Conservation (phyloP, 306 rosid genomes). For the Sphenostylis stenocarpa region DNA sequence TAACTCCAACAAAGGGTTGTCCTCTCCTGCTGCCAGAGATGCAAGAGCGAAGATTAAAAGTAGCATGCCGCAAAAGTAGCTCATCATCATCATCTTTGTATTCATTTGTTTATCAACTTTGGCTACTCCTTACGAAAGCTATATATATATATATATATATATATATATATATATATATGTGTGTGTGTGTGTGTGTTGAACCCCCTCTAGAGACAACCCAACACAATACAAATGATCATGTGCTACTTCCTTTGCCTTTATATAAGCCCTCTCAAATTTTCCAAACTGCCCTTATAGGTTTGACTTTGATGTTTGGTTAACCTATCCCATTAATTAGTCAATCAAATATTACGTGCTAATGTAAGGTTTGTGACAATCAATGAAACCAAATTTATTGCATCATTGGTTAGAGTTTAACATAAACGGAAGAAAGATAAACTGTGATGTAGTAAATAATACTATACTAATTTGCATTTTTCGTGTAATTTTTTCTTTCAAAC, state of each 20-base stretch:
- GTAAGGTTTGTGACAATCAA: too few species aligned
- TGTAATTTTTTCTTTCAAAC: too few species aligned
- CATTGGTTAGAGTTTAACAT: too few species aligned
- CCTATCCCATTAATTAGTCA: not conserved
- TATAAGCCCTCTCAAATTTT: conserved; percentile 20
- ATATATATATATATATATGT: too few species aligned
- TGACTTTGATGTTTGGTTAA: conserved; percentile 29
- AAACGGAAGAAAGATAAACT: too few species aligned
- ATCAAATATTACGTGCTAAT: not conserved
- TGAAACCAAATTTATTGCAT: too few species aligned
- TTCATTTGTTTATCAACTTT: conserved; percentile 25
- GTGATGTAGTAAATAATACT: too few species aligned
- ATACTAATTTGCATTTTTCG: too few species aligned
- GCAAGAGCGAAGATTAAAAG: conserved; percentile 7
- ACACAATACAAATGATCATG: not conserved
- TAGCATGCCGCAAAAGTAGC: conserved; percentile 37
- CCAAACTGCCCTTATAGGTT: conserved; percentile 35
- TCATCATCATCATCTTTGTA: conserved; percentile 47
- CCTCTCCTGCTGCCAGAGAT: not conserved
- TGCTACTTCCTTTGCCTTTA: not conserved
- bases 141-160: too few species aligned
- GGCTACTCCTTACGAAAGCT: conserved; percentile 19
- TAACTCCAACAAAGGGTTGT: conserved; percentile 36
- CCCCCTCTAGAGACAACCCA: not conserved
- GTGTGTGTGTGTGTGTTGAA: too few species aligned